Evolutionary conservation across 805 yeast genomes (phyloP).

Genomic region (Wickerhamiella galacta): DNA sequence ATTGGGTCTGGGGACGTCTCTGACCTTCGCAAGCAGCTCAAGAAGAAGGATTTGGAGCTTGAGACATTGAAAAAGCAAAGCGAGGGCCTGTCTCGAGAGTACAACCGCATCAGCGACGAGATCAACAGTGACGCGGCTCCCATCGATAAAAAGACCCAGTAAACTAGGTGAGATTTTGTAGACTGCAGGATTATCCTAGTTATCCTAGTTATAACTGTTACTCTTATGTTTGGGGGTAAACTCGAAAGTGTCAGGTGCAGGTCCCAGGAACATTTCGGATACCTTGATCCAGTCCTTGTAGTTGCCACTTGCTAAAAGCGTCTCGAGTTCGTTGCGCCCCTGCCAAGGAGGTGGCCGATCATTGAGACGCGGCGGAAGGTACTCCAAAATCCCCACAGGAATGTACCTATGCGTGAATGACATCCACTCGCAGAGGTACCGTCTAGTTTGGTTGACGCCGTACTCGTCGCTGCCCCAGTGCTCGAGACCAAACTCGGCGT

Average conservation of each 20-base stretch:
- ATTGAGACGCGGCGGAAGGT: constrained; percentile 73
- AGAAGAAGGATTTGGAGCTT: constrained; percentile 47
- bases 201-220: constrained; percentile 65
- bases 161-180: constrained; percentile 3
- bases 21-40: constrained; percentile 33
- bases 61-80: constrained; percentile 60
- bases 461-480: constrained; percentile 98
- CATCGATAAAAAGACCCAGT: constrained; percentile 19
- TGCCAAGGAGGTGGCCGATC: constrained; percentile 89
- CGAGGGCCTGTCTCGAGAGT: constrained; percentile 43
- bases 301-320: constrained; percentile 69
- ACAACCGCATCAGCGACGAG: constrained; percentile 31
- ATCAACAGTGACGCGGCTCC: constrained; percentile 17
- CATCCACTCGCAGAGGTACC: constrained; percentile 85
- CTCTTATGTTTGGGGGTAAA: constrained; percentile 93
- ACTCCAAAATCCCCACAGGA: constrained; percentile 84
- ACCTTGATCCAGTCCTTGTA: constrained; percentile 91
- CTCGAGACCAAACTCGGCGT: constrained; percentile 66
- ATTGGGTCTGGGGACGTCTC: constrained; percentile 27
- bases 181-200: background rate
- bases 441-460: constrained; percentile 74
- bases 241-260: constrained; percentile 53
- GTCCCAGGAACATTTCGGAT: constrained; percentile 88
- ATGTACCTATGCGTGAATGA: constrained; percentile 88
- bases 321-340: constrained; percentile 87